Evolutionary conservation across 805 yeast species (phyloP).

Genomic region (Sugiyamaella valdiviana): DNA sequence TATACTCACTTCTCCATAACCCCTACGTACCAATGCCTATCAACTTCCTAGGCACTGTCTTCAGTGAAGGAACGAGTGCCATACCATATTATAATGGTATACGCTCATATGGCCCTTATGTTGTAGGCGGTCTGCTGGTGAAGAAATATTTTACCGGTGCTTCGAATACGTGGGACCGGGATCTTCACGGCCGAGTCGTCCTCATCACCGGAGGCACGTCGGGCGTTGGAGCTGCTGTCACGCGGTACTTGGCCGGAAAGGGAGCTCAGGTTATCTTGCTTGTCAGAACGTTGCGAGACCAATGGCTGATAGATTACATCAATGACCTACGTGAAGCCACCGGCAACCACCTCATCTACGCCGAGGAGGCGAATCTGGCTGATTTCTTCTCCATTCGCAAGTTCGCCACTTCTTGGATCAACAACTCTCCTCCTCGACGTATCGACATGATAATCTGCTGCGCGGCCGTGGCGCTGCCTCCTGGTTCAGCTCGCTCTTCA

Average conservation of each 20-base stretch:
- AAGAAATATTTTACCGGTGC: slow-evolving; percentile 79
- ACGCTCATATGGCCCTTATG: slow-evolving; percentile 51
- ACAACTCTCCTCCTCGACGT: slow-evolving; percentile 83
- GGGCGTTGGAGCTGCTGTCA: slow-evolving; percentile 78
- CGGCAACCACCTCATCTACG: slow-evolving; percentile 69
- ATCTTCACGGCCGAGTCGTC: slow-evolving; percentile 79
- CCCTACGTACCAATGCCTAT: slow-evolving; percentile 58
- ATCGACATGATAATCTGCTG: slow-evolving; percentile 84
- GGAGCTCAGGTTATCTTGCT: slow-evolving; percentile 86
- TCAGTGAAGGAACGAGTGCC: slow-evolving; percentile 64
- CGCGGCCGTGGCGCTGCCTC: slow-evolving; percentile 78
- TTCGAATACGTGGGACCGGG: slow-evolving; percentile 84
- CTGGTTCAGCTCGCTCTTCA: slow-evolving; percentile 54
- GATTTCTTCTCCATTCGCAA: slow-evolving; percentile 70
- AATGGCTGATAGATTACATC: slow-evolving; percentile 75
- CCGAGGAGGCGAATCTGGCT: slow-evolving; percentile 81
- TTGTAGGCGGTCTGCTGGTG: slow-evolving; percentile 40
- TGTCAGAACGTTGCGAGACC: slow-evolving; percentile 55
- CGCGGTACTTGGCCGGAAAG: slow-evolving; percentile 59
- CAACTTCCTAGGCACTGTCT: slow-evolving; percentile 63
- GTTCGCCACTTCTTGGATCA: slow-evolving; percentile 93
- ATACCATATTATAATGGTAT: slow-evolving; percentile 70
- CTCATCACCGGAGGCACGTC: slow-evolving; percentile 76
- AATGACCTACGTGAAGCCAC: slow-evolving; percentile 68
- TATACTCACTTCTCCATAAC: background rate